phyloP scores from a whole-genome alignment of 768 basidiomycete species.

The Omphalotus guepiniiformis region DNA sequence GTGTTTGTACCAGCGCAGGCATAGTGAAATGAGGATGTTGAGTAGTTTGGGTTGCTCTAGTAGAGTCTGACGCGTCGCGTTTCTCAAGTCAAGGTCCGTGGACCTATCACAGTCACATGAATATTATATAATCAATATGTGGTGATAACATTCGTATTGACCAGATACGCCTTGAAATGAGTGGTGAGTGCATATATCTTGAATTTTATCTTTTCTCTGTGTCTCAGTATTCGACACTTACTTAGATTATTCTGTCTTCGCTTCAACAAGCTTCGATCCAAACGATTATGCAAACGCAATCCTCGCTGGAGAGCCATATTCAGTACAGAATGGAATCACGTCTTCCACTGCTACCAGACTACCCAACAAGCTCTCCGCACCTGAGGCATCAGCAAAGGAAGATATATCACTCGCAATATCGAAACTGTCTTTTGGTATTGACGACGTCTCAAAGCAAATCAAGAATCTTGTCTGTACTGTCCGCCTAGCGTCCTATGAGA shows the following conservation, averaged over 20 bases:
- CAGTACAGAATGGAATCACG: slow-evolving; percentile 33
- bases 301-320: slow-evolving; percentile 78
- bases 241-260: slow-evolving; percentile 72
- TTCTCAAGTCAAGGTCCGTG: too few species aligned
- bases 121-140: too few species aligned
- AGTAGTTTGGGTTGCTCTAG: too few species aligned
- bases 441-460: slow-evolving; percentile 90
- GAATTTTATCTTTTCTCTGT: not conserved
- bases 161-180: too few species aligned
- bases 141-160: too few species aligned
- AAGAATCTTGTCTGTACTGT: slow-evolving; percentile 64
- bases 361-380: slow-evolving; percentile 29
- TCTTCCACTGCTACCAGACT: slow-evolving; percentile 19
- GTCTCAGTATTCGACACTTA: not conserved
- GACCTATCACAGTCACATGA: too few species aligned
- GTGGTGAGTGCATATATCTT: too few species aligned
- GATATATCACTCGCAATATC: slow-evolving; percentile 89
- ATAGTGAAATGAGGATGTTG: too few species aligned
- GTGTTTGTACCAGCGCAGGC: too few species aligned
- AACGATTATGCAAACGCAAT: slow-evolving; percentile 91
- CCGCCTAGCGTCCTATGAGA: too few species aligned
- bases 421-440: slow-evolving; percentile 82
- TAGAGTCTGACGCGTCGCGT: too few species aligned
- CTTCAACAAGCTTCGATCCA: slow-evolving; percentile 72
- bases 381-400: slow-evolving; percentile 64